Percentiles rank a stretch among this genome's conserved stretches.
These are phyloP conservation scores for Candida adriatica DNA, from an alignment of 805 yeast genomes.

Conservation along the genomic window DNA sequence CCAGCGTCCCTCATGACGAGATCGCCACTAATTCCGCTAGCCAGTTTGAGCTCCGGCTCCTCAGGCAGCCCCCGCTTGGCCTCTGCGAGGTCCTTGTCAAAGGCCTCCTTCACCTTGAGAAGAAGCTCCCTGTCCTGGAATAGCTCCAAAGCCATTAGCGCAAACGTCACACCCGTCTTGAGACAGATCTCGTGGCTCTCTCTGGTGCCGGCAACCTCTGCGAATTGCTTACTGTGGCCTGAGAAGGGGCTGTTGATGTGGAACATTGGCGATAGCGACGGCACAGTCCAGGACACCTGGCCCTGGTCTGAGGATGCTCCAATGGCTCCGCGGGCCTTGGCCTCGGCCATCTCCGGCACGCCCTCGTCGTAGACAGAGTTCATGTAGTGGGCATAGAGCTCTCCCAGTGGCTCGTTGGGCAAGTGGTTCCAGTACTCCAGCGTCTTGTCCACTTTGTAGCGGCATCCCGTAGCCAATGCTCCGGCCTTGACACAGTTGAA, in stretches of 20 bases:
- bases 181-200: constrained; percentile 4
- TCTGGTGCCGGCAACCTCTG: constrained; percentile 6
- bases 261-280: constrained; percentile 6
- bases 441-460: constrained; percentile 2
- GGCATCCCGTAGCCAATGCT: constrained; percentile 10
- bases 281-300: constrained; percentile 6
- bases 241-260: constrained; percentile 2
- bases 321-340: background rate
- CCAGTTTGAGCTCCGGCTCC: too few species aligned
- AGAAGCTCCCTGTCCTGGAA: constrained; percentile 1
- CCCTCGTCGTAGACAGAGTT: constrained; percentile 1
- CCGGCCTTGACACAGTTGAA: constrained; percentile 9
- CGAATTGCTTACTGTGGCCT: constrained; percentile 7
- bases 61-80: background rate
- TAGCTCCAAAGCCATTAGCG: background rate
- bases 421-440: constrained; percentile 7
- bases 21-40: too few species aligned
- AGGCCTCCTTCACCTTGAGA: constrained; percentile 1
- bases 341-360: constrained; percentile 1
- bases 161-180: constrained; percentile 3
- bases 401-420: constrained; percentile 4
- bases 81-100: constrained; percentile 1
- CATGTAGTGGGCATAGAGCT: constrained; percentile 2
- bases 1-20: too few species aligned
- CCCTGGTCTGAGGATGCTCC: constrained; percentile 8